A percentile compares a stretch with the other conserved stretches of the same genome.
These are phyloP conservation scores for Asparagopsis taxiformis DNA, from an alignment of 31 red algal genomes.

Conservation along the genomic window DNA sequence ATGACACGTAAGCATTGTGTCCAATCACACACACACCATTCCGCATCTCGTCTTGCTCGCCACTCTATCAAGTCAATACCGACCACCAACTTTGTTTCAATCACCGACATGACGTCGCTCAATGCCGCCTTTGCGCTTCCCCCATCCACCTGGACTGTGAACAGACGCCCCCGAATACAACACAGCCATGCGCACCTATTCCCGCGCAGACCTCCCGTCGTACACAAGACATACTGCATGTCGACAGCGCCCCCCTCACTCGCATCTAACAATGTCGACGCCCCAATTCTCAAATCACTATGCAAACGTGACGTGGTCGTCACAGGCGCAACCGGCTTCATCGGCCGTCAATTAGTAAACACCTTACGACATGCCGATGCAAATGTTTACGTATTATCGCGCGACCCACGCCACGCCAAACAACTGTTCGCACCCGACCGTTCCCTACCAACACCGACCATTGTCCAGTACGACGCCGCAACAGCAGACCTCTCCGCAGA, in stretches of 20 bases:
- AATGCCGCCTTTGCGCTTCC: too few relatives aligned
- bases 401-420: conserved; percentile 20
- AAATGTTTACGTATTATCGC: conserved; percentile 30
- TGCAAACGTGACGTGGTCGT: conserved; percentile 25
- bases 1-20: too few relatives aligned
- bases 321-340: conserved; percentile 63
- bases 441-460: conserved; percentile 1
- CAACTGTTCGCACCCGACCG: conserved; percentile 16
- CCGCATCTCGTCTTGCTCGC: too few relatives aligned
- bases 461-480: conserved; percentile 44
- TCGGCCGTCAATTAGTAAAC: conserved; percentile 37
- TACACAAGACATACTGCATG: too few relatives aligned
- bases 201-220: too few relatives aligned
- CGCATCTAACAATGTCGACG: not conserved
- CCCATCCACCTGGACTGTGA: too few relatives aligned
- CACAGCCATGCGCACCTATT: too few relatives aligned
- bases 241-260: not conserved
- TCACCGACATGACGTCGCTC: too few relatives aligned
- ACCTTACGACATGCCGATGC: conserved; percentile 17
- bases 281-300: conserved; percentile 8
- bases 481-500: conserved; percentile 10
- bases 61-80: too few relatives aligned
- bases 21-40: too few relatives aligned
- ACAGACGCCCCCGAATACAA: too few relatives aligned
- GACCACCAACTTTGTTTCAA: too few relatives aligned